Base-by-base conservation (phyloP, 345 rosid species). In the Hypericum androsaemum region DNA sequence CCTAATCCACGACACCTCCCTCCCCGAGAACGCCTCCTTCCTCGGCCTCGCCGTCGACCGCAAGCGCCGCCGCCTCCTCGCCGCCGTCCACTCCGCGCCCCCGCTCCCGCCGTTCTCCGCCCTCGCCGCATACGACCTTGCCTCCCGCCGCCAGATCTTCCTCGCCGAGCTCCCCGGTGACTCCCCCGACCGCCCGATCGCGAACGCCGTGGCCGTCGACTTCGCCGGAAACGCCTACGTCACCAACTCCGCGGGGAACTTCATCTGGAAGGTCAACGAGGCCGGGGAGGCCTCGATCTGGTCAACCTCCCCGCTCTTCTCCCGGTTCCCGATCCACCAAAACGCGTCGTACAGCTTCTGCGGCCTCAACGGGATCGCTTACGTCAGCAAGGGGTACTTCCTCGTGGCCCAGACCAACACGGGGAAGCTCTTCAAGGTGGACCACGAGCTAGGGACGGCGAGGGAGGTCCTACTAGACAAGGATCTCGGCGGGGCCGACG, bases 401-500 rank as follows among this genome's bases (percentile, higher is more conserved):
- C 59, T 87, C 39, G 95, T 78, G 69, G 89, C 78, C 47, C 96
- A 90, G 60, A 68, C 80, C 51, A 90, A 84, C 64, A 87, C 98
- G 14, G 96, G 96, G 12, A 87, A 79, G 76, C 41, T 87, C 79
- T 84, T 82, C 69, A 87, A 80, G 64, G 96, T 86, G 3, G 86
- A 90, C 44, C 85, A 51, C 43, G 95, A 58, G 0, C 75, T 52
- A 52, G 97, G 97, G 10, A 54, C 50, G 46, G 95, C 83, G n/a
- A 82, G 76, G 78, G 12, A 17, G 10, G 86, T 89, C 12, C 22
- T 83, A 41, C 49, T 86, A 22, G 56, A 57, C 62, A 37, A 62
- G 64, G 84, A 82, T 42, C 53, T 89, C 70, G 10, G 57, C 0
- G 36, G 66, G 56, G 88, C 78, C 0, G 97, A 89, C 36, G 97